Percentiles rank a stretch among this genome's conserved stretches.
phyloP scores from a whole-genome alignment of 345 rosid species.

The sweet orange (Citrus sinensis) region DNA sequence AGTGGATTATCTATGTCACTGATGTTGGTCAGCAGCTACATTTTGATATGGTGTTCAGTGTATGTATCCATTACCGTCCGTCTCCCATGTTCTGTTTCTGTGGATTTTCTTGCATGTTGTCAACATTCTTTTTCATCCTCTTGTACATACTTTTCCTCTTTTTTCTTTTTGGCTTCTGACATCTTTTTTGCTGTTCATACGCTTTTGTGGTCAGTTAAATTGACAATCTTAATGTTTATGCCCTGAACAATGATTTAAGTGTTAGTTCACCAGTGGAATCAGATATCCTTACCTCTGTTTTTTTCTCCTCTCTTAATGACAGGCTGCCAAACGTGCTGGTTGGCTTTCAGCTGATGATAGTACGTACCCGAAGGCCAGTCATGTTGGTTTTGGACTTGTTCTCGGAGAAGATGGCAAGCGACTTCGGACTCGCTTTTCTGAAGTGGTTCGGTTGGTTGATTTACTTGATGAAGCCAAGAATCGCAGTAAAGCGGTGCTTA shows the following conservation, averaged over 20 bases:
- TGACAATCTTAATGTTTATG: neutral
- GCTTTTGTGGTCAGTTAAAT: neutral
- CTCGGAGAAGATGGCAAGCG: constrained; percentile 93
- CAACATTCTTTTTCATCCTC: neutral
- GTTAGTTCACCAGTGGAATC: neutral
- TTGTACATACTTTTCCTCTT: too few species aligned
- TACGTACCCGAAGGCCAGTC: constrained; percentile 63
- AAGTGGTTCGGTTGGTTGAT: constrained; percentile 92
- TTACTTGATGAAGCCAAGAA: constrained; percentile 91
- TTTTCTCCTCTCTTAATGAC: constrained; percentile 22
- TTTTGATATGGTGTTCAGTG: constrained; percentile 88
- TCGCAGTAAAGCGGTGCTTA: constrained; percentile 71
- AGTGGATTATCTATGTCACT: constrained; percentile 92
- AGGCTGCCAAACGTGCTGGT: constrained; percentile 90
- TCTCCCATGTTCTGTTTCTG: neutral
- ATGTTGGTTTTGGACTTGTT: constrained; percentile 96
- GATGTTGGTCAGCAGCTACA: constrained; percentile 98
- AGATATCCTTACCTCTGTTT: constrained; percentile 10
- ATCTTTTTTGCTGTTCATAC: neutral
- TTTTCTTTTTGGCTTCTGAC: too few species aligned
- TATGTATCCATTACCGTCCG: constrained; percentile 26
- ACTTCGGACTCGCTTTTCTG: constrained; percentile 78
- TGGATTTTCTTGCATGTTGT: constrained; percentile 5
- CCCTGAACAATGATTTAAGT: neutral
- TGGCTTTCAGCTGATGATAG: constrained; percentile 71